Conservation (phyloP, 805 yeast genomes). For the Yarrowia hollandica region DNA sequence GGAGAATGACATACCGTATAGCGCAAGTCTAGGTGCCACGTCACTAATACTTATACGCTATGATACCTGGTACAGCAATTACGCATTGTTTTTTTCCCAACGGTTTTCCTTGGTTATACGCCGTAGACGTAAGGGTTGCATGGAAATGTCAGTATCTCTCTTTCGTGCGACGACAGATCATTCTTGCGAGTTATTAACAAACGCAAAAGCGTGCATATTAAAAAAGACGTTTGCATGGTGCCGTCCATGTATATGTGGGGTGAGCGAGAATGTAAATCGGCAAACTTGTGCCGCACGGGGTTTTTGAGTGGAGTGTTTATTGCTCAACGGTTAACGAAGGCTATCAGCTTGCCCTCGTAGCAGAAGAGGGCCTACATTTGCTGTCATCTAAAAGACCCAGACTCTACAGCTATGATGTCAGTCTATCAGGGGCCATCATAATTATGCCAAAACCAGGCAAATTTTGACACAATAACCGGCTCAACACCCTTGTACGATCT, state of each 20-base stretch:
- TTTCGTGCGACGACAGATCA: background rate
- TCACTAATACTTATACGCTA: too few relatives aligned
- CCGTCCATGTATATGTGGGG: background rate
- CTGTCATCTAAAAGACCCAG: too few relatives aligned
- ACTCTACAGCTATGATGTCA: too few relatives aligned
- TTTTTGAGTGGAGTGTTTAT: background rate
- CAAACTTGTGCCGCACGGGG: background rate
- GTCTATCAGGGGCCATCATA: too few relatives aligned
- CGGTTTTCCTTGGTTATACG: conserved; percentile 1
- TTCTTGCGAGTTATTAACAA: background rate
- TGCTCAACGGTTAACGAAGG: background rate
- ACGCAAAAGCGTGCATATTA: background rate
- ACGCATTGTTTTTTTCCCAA: background rate
- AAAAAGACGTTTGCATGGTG: background rate
- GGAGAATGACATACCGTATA: too few relatives aligned
- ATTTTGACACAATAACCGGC: too few relatives aligned
- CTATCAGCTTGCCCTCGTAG: too few relatives aligned
- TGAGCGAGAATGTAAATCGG: background rate
- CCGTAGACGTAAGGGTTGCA: conserved; percentile 21
- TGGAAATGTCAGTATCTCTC: background rate
- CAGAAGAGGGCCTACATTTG: too few relatives aligned
- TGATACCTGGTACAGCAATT: too few relatives aligned
- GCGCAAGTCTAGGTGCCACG: too few relatives aligned
- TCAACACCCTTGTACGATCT: too few relatives aligned
- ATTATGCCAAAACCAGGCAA: too few relatives aligned